Base-by-base conservation (phyloP, 768 basidiomycete species). In the Daedaleopsis nitida region DNA sequence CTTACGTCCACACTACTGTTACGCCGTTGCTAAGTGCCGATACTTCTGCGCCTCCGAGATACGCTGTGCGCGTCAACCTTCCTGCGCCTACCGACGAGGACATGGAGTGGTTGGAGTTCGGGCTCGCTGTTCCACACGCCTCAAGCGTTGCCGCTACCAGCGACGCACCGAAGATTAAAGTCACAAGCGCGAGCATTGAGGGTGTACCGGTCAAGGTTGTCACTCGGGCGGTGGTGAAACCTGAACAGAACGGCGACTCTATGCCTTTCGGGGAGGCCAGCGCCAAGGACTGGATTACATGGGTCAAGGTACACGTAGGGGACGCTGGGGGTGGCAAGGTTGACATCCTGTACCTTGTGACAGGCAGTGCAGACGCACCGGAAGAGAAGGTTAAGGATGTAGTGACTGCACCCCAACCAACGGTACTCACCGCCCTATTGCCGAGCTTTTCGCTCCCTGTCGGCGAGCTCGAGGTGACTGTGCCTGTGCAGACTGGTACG, bases 21-120 rank as follows among this genome's bases (percentile, higher is more conserved):
- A 89, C 83, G 9, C 83, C 82, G 12, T 76, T 90, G 49, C 66
- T 74, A 17, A 49, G 65, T 2, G 47, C 44, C 9, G 54, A 56
- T 27, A 78, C 81, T 7, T 32, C 27, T 3, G 27, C 27, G 7
- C 27, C 27, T 12, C 72, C 76, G 39, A 78, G 79, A 38, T 89
- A 91, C 65, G 86, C 83, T 19, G 88, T 91, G 50, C 80, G 82
- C 24, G 65, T 89, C 19, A 73, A 64, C 55, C 71, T 91, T 24
- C 82, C 83, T 45, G 82, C 83, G 10, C 88, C 87, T 19, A 73
- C 78, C 14, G 80, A 86, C 37, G 68, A 77, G n/a, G 83, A 83
- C 57, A 81, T 83, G n/a, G 88, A 87, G 53, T 89, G 84, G 85
- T 76, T 92, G 19, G 89, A 91, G 70, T 91, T 92, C 67, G 89